These are phyloP conservation scores for Juncus inflexus DNA, from an alignment of 176 grass and related monocot genomes.

Conservation along the genomic window DNA sequence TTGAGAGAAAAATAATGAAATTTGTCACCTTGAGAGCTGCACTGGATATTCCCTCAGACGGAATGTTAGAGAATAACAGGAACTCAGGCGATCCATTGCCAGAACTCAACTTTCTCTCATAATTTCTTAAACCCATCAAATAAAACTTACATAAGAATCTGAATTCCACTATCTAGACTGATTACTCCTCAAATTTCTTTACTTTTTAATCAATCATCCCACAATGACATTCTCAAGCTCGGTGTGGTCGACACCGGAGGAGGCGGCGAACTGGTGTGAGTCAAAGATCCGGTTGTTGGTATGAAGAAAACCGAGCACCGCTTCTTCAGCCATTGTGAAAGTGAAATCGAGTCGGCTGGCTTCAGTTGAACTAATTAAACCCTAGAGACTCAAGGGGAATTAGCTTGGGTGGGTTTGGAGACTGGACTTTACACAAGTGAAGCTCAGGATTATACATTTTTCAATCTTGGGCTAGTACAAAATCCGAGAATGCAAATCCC, in stretches of 20 bases:
- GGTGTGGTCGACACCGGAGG: conserved; percentile 50
- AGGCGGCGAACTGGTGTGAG: conserved; percentile 62
- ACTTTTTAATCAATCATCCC: not conserved
- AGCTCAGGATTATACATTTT: too few species aligned
- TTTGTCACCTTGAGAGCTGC: conserved; percentile 50
- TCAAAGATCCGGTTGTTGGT: conserved; percentile 45
- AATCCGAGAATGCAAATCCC: too few species aligned
- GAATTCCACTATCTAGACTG: too few species aligned
- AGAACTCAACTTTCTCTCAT: conserved; percentile 60
- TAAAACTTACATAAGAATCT: too few species aligned
- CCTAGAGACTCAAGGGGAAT: too few species aligned
- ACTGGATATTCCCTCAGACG: conserved; percentile 52
- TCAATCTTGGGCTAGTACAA: too few species aligned
- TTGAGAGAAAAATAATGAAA: conserved; percentile 11
- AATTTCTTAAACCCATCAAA: conserved; percentile 43
- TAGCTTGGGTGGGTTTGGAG: too few species aligned
- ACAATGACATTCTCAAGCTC: conserved; percentile 67
- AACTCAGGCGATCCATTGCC: conserved; percentile 67
- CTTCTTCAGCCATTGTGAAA: conserved; percentile 50
- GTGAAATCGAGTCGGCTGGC: too few species aligned
- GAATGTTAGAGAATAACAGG: conserved; percentile 53
- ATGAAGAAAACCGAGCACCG: conserved; percentile 59
- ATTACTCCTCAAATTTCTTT: not conserved
- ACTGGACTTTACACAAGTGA: too few species aligned
- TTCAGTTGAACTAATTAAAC: too few species aligned